Conservation (phyloP, 169 alveolate genomes). For the Cryptosporidium xiaoi region DNA sequence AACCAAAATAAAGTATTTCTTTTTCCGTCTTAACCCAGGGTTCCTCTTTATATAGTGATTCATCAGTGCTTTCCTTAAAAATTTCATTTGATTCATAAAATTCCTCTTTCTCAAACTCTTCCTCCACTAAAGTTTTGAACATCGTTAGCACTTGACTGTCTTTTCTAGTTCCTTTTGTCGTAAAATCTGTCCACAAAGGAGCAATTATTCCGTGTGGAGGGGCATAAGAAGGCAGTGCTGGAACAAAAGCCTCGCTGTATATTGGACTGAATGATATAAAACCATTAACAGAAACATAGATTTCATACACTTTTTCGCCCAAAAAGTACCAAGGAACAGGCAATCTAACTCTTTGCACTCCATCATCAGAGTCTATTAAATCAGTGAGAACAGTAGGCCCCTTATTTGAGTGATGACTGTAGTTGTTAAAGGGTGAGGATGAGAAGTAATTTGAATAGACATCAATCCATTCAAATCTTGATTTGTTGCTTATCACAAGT, state of each 20-base stretch:
- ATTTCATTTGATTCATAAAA: background rate
- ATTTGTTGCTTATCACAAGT: background rate
- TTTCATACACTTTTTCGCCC: conserved; percentile 40
- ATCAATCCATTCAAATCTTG: conserved; percentile 44
- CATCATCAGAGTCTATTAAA: conserved; percentile 51
- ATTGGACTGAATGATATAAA: conserved; percentile 63
- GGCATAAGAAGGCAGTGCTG: conserved; percentile 70
- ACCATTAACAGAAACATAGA: conserved; percentile 64
- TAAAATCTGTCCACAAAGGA: conserved; percentile 73
- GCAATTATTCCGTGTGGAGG: conserved; percentile 73
- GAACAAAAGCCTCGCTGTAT: conserved; percentile 65
- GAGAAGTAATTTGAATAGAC: no score
- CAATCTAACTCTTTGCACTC: conserved; percentile 42
- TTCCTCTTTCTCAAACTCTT: conserved; percentile 8
- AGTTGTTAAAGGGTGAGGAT: background rate
- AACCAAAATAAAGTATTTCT: no score
- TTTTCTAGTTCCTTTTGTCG: conserved; percentile 25
- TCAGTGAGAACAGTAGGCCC: conserved; percentile 1
- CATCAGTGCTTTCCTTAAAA: no score
- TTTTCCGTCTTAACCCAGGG: no score
- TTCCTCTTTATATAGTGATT: no score
- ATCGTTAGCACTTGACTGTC: conserved; percentile 17
- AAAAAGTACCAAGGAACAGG: conserved; percentile 50
- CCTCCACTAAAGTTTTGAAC: conserved; percentile 5
- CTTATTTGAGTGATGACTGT: background rate